A percentile compares a stretch with the other conserved stretches of the same genome.
These are phyloP conservation scores for Fagopyrum esculentum DNA, from an alignment of 148 eudicot genomes.

Conservation along the genomic window DNA sequence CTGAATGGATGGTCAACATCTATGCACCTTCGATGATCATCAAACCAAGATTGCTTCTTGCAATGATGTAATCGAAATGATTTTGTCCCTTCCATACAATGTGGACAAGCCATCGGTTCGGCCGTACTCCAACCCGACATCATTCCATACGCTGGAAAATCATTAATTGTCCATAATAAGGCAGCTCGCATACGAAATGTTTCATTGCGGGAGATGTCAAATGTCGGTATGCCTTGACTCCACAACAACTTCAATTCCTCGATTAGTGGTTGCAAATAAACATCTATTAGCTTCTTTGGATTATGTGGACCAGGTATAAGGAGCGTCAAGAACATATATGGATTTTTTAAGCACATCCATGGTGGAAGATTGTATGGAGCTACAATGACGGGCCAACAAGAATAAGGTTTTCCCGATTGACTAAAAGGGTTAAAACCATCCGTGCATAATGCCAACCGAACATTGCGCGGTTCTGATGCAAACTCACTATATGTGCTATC, in stretches of 20 bases:
- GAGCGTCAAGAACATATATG: not conserved
- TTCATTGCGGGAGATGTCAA: not conserved
- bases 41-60: too few relatives aligned
- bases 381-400: not conserved
- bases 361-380: not conserved
- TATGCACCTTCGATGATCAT: too few relatives aligned
- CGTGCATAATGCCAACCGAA: not conserved
- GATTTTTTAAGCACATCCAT: not conserved
- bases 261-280: not conserved
- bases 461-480: not conserved
- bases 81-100: too few relatives aligned
- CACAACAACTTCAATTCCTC: not conserved
- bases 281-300: not conserved
- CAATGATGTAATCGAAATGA: too few relatives aligned
- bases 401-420: not conserved
- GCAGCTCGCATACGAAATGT: too few relatives aligned
- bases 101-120: too few relatives aligned
- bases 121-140: too few relatives aligned
- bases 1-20: too few relatives aligned
- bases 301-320: not conserved
- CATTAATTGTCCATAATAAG: too few relatives aligned
- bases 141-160: too few relatives aligned
- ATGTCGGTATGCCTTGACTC: not conserved
- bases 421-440: not conserved
- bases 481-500: not conserved